A percentile compares a stretch with the other conserved stretches of the same genome.
These are phyloP conservation scores for Fraxinus albicans DNA, from an alignment of 305 asterid species.

Conservation along the genomic window DNA sequence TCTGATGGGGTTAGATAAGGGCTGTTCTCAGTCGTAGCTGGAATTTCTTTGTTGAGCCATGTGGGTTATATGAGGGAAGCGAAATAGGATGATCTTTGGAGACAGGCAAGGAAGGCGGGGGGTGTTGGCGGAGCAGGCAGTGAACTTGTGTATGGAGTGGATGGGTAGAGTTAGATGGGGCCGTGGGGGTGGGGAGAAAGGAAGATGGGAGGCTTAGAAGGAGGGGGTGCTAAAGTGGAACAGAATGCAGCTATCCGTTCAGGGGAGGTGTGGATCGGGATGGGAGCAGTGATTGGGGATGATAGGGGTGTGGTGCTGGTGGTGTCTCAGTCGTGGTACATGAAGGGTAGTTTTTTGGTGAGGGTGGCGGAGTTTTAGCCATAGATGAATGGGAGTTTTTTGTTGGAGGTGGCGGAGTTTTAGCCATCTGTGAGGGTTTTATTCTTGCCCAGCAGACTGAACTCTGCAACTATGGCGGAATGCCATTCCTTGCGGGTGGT, in stretches of 20 bases:
- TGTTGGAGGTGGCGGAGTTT: background rate
- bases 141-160: background rate
- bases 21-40: background rate
- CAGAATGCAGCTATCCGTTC: background rate
- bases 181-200: conserved; percentile 7
- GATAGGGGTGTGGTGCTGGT: background rate
- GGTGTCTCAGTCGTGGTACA: background rate
- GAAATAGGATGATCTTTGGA: background rate
- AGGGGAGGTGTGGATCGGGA: background rate
- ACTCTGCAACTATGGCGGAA: background rate
- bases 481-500: background rate
- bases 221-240: background rate
- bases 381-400: background rate
- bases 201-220: background rate
- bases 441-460: background rate
- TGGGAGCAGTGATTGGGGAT: background rate
- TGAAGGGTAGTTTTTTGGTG: background rate
- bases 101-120: background rate
- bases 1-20: background rate
- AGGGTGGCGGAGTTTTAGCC: background rate
- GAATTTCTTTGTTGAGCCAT: background rate
- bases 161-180: background rate
- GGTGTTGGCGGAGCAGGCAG: background rate
- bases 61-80: background rate
- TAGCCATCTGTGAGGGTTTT: background rate